These are phyloP conservation scores for Prinsepia uniflora DNA, from an alignment of 306 rosid species.

Conservation along the genomic window DNA sequence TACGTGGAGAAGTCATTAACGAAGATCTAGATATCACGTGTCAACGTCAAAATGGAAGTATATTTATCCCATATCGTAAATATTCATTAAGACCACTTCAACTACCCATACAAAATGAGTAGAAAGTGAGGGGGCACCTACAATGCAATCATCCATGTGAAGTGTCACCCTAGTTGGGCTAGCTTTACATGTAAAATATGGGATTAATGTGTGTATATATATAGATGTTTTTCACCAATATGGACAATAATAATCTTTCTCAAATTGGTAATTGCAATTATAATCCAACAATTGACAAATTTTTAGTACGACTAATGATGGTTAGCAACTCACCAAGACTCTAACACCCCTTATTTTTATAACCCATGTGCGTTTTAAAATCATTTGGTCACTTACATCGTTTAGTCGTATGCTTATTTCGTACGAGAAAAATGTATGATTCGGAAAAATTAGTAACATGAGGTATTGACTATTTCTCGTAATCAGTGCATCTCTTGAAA, in stretches of 20 bases:
- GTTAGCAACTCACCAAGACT: conserved; percentile 28
- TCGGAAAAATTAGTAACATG: too few relatives aligned
- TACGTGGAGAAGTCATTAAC: too few relatives aligned
- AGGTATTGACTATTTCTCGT: too few relatives aligned
- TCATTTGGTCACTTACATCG: too few relatives aligned
- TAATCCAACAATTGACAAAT: conserved; percentile 34
- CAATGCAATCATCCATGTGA: conserved; percentile 38
- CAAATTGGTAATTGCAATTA: conserved; percentile 32
- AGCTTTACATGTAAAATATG: conserved; percentile 36
- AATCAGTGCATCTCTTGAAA: too few relatives aligned
- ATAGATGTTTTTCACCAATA: conserved; percentile 17
- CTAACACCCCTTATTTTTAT: not conserved
- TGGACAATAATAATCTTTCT: conserved; percentile 30
- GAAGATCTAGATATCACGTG: too few relatives aligned
- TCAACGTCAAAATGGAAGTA: too few relatives aligned
- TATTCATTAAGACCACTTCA: too few relatives aligned
- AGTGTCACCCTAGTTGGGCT: conserved; percentile 39
- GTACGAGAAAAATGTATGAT: too few relatives aligned
- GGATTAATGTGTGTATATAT: conserved; percentile 14
- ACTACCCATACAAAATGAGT: too few relatives aligned
- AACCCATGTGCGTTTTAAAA: not conserved
- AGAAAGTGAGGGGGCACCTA: conserved; percentile 44
- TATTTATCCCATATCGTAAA: too few relatives aligned
- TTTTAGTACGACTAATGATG: conserved; percentile 20
- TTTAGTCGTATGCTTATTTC: too few relatives aligned